These are phyloP conservation scores for Cystoderma amianthinum DNA, from an alignment of 768 basidiomycete genomes.

Conservation along the genomic window DNA sequence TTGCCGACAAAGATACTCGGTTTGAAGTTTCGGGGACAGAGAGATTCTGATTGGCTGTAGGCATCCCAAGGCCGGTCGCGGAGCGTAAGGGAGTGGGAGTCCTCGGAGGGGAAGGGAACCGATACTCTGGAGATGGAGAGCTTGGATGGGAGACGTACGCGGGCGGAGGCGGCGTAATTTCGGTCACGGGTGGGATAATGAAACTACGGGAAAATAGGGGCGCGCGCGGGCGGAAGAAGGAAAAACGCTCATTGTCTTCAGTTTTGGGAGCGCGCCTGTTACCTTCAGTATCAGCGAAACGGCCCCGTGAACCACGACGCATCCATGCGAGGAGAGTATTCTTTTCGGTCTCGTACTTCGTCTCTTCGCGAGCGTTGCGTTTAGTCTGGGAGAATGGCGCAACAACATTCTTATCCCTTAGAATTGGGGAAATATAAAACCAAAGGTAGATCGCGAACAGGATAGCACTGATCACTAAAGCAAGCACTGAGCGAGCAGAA, in stretches of 20 bases:
- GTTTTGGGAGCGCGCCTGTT: background rate
- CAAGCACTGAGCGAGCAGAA: conserved; percentile 17
- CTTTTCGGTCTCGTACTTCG: conserved; percentile 9
- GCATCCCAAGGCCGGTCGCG: no score
- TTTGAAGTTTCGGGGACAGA: no score
- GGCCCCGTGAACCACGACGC: conserved; percentile 19
- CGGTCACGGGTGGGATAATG: background rate
- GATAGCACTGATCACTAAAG: conserved; percentile 12
- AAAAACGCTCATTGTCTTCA: no score
- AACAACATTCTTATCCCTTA: conserved; percentile 5
- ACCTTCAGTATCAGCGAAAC: conserved; percentile 11
- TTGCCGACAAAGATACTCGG: no score
- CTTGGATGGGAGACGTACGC: conserved; percentile 3
- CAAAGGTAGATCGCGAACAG: conserved; percentile 16
- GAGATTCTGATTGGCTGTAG: no score
- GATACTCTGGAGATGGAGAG: background rate
- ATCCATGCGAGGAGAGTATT: conserved; percentile 16
- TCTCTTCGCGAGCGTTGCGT: background rate
- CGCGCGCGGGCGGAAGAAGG: background rate
- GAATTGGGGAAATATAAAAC: conserved; percentile 15
- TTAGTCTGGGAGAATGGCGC: background rate
- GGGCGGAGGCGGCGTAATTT: conserved; percentile 5
- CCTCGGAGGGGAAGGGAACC: background rate
- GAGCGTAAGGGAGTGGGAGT: no score
- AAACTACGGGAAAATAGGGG: background rate